Percentiles rank a stretch among this genome's conserved stretches.
Evolutionary conservation across 805 yeast genomes (phyloP).

Genomic region (Tetrapisispora fleetii): DNA sequence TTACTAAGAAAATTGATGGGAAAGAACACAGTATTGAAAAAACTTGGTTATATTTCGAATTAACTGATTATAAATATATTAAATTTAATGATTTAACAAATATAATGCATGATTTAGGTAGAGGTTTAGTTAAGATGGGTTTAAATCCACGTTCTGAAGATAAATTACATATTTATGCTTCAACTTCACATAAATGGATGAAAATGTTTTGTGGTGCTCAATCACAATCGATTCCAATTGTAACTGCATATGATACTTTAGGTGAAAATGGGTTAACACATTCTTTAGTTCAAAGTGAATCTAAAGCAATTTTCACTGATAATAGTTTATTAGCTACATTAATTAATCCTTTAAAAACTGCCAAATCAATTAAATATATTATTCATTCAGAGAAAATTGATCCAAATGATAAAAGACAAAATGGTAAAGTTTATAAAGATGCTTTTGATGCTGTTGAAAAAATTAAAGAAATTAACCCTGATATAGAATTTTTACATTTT

Average conservation of each 20-base stretch:
- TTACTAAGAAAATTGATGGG: conserved; percentile 73
- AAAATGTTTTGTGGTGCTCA: conserved; percentile 70
- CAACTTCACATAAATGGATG: conserved; percentile 88
- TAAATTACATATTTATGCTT: conserved; percentile 73
- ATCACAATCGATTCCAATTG: conserved; percentile 74
- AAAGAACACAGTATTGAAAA: conserved; percentile 62
- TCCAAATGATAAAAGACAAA: conserved; percentile 51
- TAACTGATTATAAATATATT: conserved; percentile 59
- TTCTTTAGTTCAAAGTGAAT: conserved; percentile 73
- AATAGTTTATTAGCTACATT: conserved; percentile 59
- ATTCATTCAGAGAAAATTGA: conserved; percentile 60
- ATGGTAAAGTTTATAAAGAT: conserved; percentile 47
- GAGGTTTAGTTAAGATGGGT: conserved; percentile 71
- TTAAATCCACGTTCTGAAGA: conserved; percentile 49
- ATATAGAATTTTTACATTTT: conserved; percentile 53
- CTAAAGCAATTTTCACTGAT: conserved; percentile 76
- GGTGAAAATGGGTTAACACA: conserved; percentile 84
- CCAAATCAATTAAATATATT: conserved; percentile 51
- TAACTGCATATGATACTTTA: conserved; percentile 91
- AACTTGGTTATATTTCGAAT: conserved; percentile 80
- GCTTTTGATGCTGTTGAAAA: conserved; percentile 51
- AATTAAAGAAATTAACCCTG: conserved; percentile 63
- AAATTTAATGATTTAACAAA: conserved; percentile 48
- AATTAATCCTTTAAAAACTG: conserved; percentile 59
- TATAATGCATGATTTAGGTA: conserved; percentile 47